Evolutionary conservation across 2,329 filamentous ascomycete genomes (phyloP).

Genomic region (Zymoseptoria crescenta): DNA sequence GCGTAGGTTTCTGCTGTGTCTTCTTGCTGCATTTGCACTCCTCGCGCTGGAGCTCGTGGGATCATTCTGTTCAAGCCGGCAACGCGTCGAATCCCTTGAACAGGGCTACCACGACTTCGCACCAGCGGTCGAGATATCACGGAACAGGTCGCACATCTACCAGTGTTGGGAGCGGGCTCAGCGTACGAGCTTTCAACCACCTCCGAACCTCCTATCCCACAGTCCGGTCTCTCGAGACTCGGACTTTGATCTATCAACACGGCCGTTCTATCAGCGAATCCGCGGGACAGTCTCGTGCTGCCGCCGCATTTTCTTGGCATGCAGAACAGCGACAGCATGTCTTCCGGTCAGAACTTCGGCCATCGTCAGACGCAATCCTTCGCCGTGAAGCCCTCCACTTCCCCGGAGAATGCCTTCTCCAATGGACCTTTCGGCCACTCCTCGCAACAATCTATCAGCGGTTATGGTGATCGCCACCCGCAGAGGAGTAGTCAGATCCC

Average conservation of each 20-base stretch:
- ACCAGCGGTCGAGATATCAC: background rate
- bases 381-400: conserved; percentile 63
- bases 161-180: background rate
- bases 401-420: conserved; percentile 78
- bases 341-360: conserved; percentile 48
- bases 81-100: background rate
- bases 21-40: background rate
- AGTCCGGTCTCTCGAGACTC: conserved; percentile 17
- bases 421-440: conserved; percentile 78
- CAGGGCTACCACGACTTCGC: background rate
- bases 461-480: conserved; percentile 80
- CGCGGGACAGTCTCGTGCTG: conserved; percentile 78
- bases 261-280: conserved; percentile 69
- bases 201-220: background rate
- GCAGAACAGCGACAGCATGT: conserved; percentile 71
- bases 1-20: background rate
- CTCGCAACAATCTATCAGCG: conserved; percentile 62
- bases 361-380: conserved; percentile 53
- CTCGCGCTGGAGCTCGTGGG: background rate
- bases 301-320: conserved; percentile 79
- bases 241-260: conserved; percentile 51
- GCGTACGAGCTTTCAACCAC: background rate
- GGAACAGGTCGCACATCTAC: too few species aligned
- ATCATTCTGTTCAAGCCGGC: background rate
- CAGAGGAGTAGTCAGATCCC: conserved; percentile 74